These are phyloP conservation scores for Solanum raphanifolium DNA, from an alignment of 257 asterid genomes.

Conservation along the genomic window DNA sequence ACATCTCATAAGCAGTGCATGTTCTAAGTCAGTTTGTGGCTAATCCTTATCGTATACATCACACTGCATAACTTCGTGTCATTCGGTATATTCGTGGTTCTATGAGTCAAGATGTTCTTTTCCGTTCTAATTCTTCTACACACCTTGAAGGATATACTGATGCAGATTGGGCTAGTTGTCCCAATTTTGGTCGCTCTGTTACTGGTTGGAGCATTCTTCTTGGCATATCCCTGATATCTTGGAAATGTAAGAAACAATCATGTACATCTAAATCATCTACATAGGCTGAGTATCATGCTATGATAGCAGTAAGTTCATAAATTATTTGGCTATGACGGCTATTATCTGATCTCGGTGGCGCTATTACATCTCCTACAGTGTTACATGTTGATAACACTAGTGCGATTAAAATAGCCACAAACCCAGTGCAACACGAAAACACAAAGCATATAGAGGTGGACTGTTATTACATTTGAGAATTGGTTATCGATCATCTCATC, in stretches of 20 bases:
- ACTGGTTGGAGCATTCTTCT: background rate
- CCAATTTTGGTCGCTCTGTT: too few species aligned
- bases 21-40: background rate
- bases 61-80: background rate
- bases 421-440: background rate
- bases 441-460: background rate
- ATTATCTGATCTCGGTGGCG: too few species aligned
- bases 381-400: background rate
- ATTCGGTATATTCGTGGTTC: background rate
- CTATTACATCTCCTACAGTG: background rate
- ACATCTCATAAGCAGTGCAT: background rate
- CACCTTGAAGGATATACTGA: too few species aligned
- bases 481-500: background rate
- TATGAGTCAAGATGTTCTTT: background rate
- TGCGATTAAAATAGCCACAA: background rate
- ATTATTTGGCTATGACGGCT: background rate
- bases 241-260: background rate
- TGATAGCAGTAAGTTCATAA: accelerated
- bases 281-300: background rate
- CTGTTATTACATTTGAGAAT: too few species aligned
- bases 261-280: background rate
- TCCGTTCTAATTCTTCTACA: too few species aligned
- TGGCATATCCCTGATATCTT: background rate
- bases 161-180: too few species aligned
- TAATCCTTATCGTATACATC: background rate